These are phyloP conservation scores for Cyberlindnera saturnus DNA, from an alignment of 805 yeast genomes.

Conservation along the genomic window DNA sequence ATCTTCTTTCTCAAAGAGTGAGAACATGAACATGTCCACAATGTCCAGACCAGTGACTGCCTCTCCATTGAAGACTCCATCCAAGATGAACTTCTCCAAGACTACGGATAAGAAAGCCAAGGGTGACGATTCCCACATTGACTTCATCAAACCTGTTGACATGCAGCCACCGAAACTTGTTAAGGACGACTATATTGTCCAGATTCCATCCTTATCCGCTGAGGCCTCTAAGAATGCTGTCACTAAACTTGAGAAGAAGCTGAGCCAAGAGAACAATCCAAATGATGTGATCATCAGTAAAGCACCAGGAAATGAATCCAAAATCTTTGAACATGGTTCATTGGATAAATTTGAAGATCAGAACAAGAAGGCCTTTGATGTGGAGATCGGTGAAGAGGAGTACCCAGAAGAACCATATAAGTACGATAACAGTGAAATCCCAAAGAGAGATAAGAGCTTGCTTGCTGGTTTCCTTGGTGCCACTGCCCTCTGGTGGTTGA, in stretches of 20 bases:
- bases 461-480: slow-evolving; percentile 22
- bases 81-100: slow-evolving; percentile 17
- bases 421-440: slow-evolving; percentile 16
- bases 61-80: neutral
- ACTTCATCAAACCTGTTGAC: slow-evolving; percentile 38
- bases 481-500: slow-evolving; percentile 26
- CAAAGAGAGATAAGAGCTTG: slow-evolving; percentile 20
- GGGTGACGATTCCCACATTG: slow-evolving; percentile 54
- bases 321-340: slow-evolving; percentile 18
- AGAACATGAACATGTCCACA: slow-evolving; percentile 12
- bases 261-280: slow-evolving; percentile 6
- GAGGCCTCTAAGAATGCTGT: slow-evolving; percentile 38
- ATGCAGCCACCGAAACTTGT: slow-evolving; percentile 33
- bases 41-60: slow-evolving; percentile 5
- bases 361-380: slow-evolving; percentile 10
- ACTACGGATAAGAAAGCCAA: slow-evolving; percentile 32
- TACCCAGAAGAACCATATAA: slow-evolving; percentile 16
- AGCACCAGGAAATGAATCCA: slow-evolving; percentile 22
- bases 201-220: slow-evolving; percentile 39
- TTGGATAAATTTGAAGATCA: slow-evolving; percentile 11
- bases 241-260: slow-evolving; percentile 23
- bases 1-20: slow-evolving; percentile 8
- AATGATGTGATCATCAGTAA: slow-evolving; percentile 19
- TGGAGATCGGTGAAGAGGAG: slow-evolving; percentile 8
- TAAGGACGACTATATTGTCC: slow-evolving; percentile 41